Evolutionary conservation across 169 alveolate genomes (phyloP).

Genomic region (Babesia divergens): DNA sequence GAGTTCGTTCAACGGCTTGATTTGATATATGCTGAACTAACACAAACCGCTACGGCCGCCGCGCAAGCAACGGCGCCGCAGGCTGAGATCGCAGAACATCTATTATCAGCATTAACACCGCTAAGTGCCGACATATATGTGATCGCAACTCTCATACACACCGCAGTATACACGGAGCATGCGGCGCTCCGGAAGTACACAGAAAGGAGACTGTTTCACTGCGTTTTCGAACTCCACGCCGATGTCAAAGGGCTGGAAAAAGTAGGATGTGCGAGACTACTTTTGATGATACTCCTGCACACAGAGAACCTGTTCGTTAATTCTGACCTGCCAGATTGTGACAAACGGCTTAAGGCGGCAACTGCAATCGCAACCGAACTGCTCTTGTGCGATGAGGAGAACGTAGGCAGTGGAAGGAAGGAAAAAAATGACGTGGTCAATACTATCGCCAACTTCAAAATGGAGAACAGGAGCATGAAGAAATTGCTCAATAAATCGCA

Average conservation of each 20-base stretch:
- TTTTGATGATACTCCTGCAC: constrained; percentile 32
- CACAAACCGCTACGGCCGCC: neutral
- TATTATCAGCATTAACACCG: constrained; percentile 6
- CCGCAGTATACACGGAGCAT: constrained; percentile 7
- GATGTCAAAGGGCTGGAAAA: constrained; percentile 22
- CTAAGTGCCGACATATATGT: neutral
- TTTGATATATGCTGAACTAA: constrained; percentile 5
- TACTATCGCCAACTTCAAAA: constrained; percentile 29
- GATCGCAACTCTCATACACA: constrained; percentile 6
- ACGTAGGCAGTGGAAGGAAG: neutral
- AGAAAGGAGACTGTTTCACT: constrained; percentile 36
- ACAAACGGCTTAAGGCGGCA: constrained; percentile 30
- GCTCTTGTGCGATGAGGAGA: constrained; percentile 18
- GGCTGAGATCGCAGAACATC: constrained; percentile 17
- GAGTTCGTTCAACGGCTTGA: constrained; percentile 13
- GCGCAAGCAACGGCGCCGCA: constrained; percentile 2
- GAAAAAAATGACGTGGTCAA: constrained; percentile 49
- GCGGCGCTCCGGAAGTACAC: neutral
- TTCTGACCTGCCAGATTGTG: constrained; percentile 25
- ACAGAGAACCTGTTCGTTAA: constrained; percentile 11
- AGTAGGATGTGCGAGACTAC: constrained; percentile 17
- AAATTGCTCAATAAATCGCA: constrained; percentile 44
- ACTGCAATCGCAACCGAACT: constrained; percentile 15
- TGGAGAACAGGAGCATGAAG: constrained; percentile 51
- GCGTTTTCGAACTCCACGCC: constrained; percentile 37